phyloP scores from a whole-genome alignment of 2,329 filamentous ascomycete species.

The Beauveria australis region DNA sequence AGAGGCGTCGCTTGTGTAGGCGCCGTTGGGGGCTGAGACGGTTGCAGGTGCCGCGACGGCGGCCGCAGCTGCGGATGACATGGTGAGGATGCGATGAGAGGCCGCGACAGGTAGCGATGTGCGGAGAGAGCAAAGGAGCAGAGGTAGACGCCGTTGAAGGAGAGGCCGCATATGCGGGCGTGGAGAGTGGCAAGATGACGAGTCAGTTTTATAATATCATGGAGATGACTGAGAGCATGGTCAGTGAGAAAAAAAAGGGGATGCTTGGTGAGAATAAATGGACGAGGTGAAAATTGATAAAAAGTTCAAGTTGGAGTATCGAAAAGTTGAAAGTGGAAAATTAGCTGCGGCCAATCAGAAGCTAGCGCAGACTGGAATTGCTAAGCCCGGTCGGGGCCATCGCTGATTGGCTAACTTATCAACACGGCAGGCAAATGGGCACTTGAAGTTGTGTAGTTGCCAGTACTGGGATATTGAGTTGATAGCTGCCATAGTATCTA shows the following conservation, averaged over 20 bases:
- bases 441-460: no score
- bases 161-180: background rate
- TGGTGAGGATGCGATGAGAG: conserved; percentile 1
- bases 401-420: background rate
- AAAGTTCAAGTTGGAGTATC: background rate
- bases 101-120: background rate
- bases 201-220: background rate
- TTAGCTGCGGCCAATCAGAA: conserved; percentile 3
- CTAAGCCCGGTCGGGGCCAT: background rate
- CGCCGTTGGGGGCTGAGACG: background rate
- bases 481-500: no score
- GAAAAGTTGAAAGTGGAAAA: conserved; percentile 4
- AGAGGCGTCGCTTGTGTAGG: background rate
- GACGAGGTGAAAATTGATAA: background rate
- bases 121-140: background rate
- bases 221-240: background rate
- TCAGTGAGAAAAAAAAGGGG: background rate
- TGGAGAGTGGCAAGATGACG: no score
- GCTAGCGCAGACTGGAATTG: background rate
- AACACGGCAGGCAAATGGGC: no score
- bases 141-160: background rate
- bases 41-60: background rate
- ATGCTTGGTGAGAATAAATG: background rate
- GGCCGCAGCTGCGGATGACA: background rate
- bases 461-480: no score